Base-by-base conservation (phyloP, 768 basidiomycete species). In the Scleroderma citrinum region DNA sequence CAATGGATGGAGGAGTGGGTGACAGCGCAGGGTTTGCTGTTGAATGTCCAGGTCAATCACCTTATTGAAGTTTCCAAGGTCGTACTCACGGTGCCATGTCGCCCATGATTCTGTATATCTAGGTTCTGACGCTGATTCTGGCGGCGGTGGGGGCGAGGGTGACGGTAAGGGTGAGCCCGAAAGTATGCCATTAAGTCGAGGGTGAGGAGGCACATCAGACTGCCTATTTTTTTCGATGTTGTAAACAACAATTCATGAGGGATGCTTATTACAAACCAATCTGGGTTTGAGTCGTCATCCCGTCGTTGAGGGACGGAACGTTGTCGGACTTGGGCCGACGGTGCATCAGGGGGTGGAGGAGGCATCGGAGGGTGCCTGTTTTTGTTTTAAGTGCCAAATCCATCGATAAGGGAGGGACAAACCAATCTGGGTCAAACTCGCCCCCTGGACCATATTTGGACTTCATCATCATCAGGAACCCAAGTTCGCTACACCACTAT, bases 361-460 rank as follows among this genome's bases (percentile, higher is more conserved):
- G 26, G 26, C 26, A 29, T 29, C 5, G 26, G 26, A 29, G 26
- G 26, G 8, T 29, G 4, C 26, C 26, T 29, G 26, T 29, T 29
- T 29, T n/a, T n/a, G n/a, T n/a, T n/a, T n/a, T n/a, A n/a, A n/a
- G n/a, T n/a, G n/a, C n/a, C n/a, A n/a, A n/a, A n/a, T n/a, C n/a
- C n/a, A n/a, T n/a, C n/a, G n/a, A n/a, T n/a, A n/a, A n/a, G n/a
- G n/a, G n/a, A n/a, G n/a, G n/a, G n/a, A 43, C 67, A 54, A 30
- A 81, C 89, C 90, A 91, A n/a, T 87, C 82, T 7, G 83, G 78
- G 58, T 90, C 85, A 59, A 85, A 92, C 63, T 89, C 84, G 45
- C 90, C 90, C 48, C 87, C 88, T 19, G 87, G 82, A 5, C 84
- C 85, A 56, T 89, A 87, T 60, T 86, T 86, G 34, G 85, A 75